Evolutionary conservation across 2,329 filamentous ascomycete species (phyloP).

Genomic region (Coleophoma eucalyptorum): DNA sequence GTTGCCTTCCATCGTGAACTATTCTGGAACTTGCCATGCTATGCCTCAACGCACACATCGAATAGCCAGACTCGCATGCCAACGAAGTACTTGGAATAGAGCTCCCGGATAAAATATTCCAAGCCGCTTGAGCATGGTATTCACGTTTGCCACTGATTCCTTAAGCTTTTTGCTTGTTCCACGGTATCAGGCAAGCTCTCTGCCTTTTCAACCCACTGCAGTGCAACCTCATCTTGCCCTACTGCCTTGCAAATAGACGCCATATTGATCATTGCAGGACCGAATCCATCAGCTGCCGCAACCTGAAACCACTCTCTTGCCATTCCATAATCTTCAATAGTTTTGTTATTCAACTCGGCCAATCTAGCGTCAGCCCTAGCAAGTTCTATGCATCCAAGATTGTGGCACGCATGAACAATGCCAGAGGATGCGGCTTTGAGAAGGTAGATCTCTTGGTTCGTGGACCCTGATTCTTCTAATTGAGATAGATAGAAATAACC

Average conservation of each 20-base stretch:
- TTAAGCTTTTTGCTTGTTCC: conserved; percentile 6
- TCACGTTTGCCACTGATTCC: background rate
- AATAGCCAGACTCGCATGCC: too few species aligned
- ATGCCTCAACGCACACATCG: too few species aligned
- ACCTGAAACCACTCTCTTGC: conserved; percentile 25
- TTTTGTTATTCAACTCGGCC: conserved; percentile 1
- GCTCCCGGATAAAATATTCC: too few species aligned
- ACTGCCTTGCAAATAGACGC: conserved; percentile 18
- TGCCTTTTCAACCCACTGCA: conserved; percentile 19
- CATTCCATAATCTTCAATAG: conserved; percentile 19
- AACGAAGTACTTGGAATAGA: too few species aligned
- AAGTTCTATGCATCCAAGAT: conserved; percentile 22
- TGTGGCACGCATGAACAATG: conserved; percentile 23
- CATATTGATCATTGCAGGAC: conserved; percentile 23
- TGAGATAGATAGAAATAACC: conserved; percentile 26
- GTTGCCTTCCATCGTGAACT: too few species aligned
- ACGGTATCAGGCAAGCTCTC: conserved; percentile 5
- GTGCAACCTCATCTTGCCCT: conserved; percentile 11
- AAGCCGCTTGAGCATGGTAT: too few species aligned
- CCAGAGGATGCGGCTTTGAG: conserved; percentile 25
- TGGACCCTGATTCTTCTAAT: conserved; percentile 10
- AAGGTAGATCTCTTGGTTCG: conserved; percentile 17
- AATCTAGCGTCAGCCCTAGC: conserved; percentile 7
- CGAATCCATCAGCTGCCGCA: conserved; percentile 20
- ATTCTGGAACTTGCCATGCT: too few species aligned